Base-by-base conservation (phyloP, 768 basidiomycete genomes). In the Leccinum barrowsii region DNA sequence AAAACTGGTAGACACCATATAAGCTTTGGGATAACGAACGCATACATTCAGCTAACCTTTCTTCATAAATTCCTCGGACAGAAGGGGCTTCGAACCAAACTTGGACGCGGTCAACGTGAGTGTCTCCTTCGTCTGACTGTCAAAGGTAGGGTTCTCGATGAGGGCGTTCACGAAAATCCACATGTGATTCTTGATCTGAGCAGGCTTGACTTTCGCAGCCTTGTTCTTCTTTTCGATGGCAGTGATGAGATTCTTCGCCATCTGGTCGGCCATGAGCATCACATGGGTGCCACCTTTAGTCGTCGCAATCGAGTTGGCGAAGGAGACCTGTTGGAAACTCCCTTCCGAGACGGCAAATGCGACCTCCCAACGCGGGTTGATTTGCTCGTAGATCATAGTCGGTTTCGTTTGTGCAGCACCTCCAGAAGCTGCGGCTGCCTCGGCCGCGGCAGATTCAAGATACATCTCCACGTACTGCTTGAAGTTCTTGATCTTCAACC, bases 121-220 rank as follows among this genome's bases (percentile, higher is more conserved):
- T 4, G 87, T 90, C 73, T 99, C 97, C 77, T 99, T 99, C 37
- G 97, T 98, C 74, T 99, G 97, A 80, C 92, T 94, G 80, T 99
- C 96, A 74, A 99, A 99, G 1, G 94, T 92, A 8, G 97, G 96
- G 69, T 99, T 99, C 76, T 96, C 95, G 63, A 99, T 88, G 59
- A 97, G 79, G 13, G 92, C 86, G 67, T 98, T 98, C 69, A 99
- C 87, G 67, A 98, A 99, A 55, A 99, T 82, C 93, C 92, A 95
- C 86, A 99, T 94, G 70, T 99, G 95, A 67, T 89, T 94, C 80
- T 93, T 96, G 76, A 98, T 87, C 75, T 97, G 94, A 54, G 86
- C 83, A 15, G 92, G 82, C 73, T 98, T 98, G 67, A 98, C 89
- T 1, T 89, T 82, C n/a, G 94, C 93, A 3, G 81, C 93, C 76